Evolutionary conservation across 768 basidiomycete genomes (phyloP).

Genomic region (Kwoniella dendrophila): DNA sequence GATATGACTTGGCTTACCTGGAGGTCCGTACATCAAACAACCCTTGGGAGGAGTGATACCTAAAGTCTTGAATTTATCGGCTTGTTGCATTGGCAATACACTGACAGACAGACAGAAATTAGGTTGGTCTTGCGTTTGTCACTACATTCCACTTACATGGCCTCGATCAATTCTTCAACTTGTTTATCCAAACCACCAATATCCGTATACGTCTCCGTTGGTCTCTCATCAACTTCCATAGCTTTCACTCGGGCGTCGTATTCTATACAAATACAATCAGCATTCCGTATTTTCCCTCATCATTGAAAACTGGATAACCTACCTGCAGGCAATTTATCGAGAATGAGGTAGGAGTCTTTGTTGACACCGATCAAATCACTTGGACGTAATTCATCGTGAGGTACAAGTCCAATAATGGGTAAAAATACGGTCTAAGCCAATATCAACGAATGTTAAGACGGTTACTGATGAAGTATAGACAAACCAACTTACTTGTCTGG

Average conservation of each 20-base stretch:
- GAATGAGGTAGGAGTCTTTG: constrained; percentile 96
- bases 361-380: constrained; percentile 97
- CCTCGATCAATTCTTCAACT: constrained; percentile 97
- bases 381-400: constrained; percentile 83
- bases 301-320: constrained; percentile 22
- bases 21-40: constrained; percentile 97
- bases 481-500: constrained; percentile 67
- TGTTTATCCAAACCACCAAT: constrained; percentile 99
- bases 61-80: constrained; percentile 97
- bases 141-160: constrained; percentile 64
- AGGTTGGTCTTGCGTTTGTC: neutral
- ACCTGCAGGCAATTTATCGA: constrained; percentile 83
- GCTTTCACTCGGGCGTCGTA: constrained; percentile 98
- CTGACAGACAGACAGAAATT: constrained; percentile 21
- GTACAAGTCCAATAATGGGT: constrained; percentile 95
- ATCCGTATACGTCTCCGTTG: constrained; percentile 89
- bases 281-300: neutral
- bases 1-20: constrained; percentile 63
- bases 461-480: neutral
- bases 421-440: constrained; percentile 78
- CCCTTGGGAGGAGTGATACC: constrained; percentile 98
- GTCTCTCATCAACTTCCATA: constrained; percentile 98
- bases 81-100: constrained; percentile 96
- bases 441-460: neutral
- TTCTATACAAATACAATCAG: constrained; percentile 60